Evolutionary conservation across 2,329 filamentous ascomycete genomes (phyloP).

Genomic region (Monilinia fructicola): DNA sequence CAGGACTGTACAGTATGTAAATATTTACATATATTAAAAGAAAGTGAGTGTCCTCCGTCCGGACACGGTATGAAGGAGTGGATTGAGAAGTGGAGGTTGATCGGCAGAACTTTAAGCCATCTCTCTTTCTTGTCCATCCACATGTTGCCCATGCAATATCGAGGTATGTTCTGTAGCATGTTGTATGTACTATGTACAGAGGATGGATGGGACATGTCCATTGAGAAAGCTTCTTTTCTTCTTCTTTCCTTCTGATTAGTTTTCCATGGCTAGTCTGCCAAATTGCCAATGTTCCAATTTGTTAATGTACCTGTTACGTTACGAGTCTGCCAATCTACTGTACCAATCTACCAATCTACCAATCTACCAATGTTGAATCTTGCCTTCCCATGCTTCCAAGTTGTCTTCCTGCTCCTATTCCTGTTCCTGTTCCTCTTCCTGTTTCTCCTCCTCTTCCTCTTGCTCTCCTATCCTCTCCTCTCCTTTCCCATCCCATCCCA

Average conservation of each 20-base stretch:
- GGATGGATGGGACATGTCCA: neutral
- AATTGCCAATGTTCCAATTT: no score
- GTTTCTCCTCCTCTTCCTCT: no score
- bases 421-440: no score
- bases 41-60: no score
- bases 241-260: neutral
- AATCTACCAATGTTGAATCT: neutral
- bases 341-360: neutral
- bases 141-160: neutral
- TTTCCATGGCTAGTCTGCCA: neutral
- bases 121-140: neutral
- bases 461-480: no score
- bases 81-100: constrained; percentile 16
- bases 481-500: neutral
- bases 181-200: no score
- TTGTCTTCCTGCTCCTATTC: no score
- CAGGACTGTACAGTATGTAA: no score
- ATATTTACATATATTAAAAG: neutral
- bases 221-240: neutral
- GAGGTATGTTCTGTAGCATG: no score
- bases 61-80: constrained; percentile 5
- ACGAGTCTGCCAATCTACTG: neutral
- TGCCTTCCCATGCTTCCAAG: neutral
- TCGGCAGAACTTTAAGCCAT: constrained; percentile 8
- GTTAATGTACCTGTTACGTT: no score